Evolutionary conservation across 2,329 filamentous ascomycete genomes (phyloP).

Genomic region (Westerdykella sp.): DNA sequence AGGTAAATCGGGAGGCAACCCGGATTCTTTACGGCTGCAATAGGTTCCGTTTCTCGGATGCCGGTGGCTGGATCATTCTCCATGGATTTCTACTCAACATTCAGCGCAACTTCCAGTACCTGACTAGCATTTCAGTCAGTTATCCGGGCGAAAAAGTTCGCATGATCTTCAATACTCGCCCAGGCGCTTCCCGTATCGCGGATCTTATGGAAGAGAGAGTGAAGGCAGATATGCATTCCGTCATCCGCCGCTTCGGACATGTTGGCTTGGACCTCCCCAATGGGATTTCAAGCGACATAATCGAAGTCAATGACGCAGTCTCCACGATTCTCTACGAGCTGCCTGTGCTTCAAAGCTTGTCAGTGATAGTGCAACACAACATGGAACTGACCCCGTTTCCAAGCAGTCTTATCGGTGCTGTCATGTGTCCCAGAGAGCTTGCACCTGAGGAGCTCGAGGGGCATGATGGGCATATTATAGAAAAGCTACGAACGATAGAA

Average conservation of each 20-base stretch:
- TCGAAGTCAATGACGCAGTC: neutral
- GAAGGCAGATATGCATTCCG: neutral
- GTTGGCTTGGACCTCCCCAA: too few species aligned
- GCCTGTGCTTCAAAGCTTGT: slow-evolving; percentile 1
- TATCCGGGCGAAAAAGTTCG: neutral
- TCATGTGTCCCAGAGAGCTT: too few species aligned
- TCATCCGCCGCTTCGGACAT: neutral
- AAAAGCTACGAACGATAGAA: neutral
- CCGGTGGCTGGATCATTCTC: slow-evolving; percentile 2
- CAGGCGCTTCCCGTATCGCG: neutral
- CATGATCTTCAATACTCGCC: neutral
- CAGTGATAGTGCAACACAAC: slow-evolving; percentile 2
- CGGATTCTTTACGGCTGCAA: slow-evolving; percentile 9
- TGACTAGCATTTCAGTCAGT: slow-evolving; percentile 6
- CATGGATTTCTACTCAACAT: slow-evolving; percentile 3
- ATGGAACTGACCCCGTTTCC: neutral
- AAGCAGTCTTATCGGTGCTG: neutral
- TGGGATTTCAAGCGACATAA: neutral
- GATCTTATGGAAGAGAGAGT: neutral
- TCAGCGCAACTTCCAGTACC: slow-evolving; percentile 3
- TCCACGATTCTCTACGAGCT: neutral
- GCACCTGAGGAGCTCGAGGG: too few species aligned
- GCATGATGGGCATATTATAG: neutral
- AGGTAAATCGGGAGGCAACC: slow-evolving; percentile 4
- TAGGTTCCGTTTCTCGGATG: slow-evolving; percentile 8